Conservation (phyloP, 768 basidiomycete species). For the Tylopilus plumbeoviolaceoides region DNA sequence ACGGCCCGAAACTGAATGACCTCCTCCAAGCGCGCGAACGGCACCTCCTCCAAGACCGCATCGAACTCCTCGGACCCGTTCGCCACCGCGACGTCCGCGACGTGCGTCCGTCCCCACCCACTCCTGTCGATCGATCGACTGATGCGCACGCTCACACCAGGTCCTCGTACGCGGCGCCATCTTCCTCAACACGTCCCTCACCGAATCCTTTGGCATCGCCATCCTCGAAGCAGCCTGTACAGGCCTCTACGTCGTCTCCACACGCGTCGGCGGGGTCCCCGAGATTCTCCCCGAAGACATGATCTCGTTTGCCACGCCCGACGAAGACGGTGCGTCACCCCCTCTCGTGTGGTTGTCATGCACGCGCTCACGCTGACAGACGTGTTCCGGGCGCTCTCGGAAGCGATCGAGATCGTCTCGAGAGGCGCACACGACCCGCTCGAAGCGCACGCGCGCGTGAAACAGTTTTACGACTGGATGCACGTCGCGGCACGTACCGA, state of each 20-base stretch:
- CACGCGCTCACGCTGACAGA: constrained; percentile 45
- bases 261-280: constrained; percentile 91
- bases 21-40: constrained; percentile 95
- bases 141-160: constrained; percentile 34
- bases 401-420: constrained; percentile 70
- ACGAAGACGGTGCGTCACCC: constrained; percentile 75
- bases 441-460: constrained; percentile 71
- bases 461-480: constrained; percentile 84
- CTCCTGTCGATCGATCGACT: not conserved
- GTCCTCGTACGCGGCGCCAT: constrained; percentile 85
- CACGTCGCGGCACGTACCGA: constrained; percentile 80
- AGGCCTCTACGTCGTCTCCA: constrained; percentile 91
- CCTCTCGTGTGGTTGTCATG: not conserved
- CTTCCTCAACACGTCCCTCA: constrained; percentile 92
- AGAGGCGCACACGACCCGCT: constrained; percentile 70
- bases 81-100: constrained; percentile 77
- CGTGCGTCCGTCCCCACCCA: constrained; percentile 23
- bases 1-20: constrained; percentile 93
- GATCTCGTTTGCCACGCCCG: constrained; percentile 92
- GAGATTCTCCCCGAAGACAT: constrained; percentile 92
- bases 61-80: constrained; percentile 84
- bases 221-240: constrained; percentile 95
- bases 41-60: constrained; percentile 82
- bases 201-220: constrained; percentile 96
- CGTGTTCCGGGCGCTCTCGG: constrained; percentile 75